Conservation (phyloP, 805 yeast species). For the Ogataea neopini region DNA sequence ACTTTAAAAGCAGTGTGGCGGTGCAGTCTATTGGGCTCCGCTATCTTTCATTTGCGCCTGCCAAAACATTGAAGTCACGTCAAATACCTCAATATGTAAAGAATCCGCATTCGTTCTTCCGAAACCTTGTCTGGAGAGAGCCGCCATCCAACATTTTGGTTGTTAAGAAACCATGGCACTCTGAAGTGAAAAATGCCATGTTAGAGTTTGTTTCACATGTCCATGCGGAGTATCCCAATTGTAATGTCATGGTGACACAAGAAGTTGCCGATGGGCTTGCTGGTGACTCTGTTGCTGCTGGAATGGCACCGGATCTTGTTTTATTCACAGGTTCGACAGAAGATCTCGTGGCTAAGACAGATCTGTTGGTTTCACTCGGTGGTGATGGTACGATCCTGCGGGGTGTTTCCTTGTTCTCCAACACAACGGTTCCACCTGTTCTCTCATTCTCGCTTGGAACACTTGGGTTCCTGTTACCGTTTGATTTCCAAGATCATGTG, state of each 20-base stretch:
- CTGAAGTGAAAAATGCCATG: constrained; percentile 64
- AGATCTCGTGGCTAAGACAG: constrained; percentile 67
- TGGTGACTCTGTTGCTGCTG: constrained; percentile 4
- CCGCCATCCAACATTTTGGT: constrained; percentile 75
- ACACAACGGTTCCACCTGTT: constrained; percentile 80
- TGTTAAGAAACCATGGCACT: constrained; percentile 83
- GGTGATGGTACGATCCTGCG: constrained; percentile 94
- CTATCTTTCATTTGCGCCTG: constrained; percentile 10
- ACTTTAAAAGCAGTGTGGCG: background rate
- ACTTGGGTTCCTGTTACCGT: constrained; percentile 84
- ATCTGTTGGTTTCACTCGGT: constrained; percentile 83
- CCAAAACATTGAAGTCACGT: constrained; percentile 19
- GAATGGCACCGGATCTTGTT: constrained; percentile 11
- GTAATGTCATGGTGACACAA: constrained; percentile 75
- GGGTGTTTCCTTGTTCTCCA: constrained; percentile 77
- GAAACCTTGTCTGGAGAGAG: constrained; percentile 66
- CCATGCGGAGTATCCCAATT: constrained; percentile 59
- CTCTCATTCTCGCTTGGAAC: constrained; percentile 89
- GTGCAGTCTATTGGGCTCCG: background rate
- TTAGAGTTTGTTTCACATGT: constrained; percentile 62
- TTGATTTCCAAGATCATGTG: constrained; percentile 64
- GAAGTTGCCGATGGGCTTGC: constrained; percentile 67
- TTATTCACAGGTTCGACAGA: constrained; percentile 59
- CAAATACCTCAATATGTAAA: constrained; percentile 52
- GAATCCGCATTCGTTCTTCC: constrained; percentile 60